These are phyloP conservation scores for Metschnikowia picachoensis DNA, from an alignment of 805 yeast species.

Conservation along the genomic window DNA sequence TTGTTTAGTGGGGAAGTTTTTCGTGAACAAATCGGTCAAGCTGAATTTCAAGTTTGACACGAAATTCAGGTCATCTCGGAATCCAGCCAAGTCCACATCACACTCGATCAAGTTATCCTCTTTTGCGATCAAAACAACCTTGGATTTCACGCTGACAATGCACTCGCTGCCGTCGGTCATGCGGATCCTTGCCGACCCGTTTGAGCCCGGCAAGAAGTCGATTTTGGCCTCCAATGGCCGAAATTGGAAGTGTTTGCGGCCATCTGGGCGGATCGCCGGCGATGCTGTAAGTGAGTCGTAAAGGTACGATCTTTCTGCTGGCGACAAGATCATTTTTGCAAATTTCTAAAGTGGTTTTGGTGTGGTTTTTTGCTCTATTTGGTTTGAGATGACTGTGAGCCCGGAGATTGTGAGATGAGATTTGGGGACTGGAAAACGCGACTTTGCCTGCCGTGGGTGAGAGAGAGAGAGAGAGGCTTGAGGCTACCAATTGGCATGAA, in stretches of 20 bases:
- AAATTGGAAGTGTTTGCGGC: slow-evolving; percentile 68
- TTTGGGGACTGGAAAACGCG: too few relatives aligned
- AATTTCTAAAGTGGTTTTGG: neutral
- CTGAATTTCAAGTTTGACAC: slow-evolving; percentile 61
- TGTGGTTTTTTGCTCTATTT: neutral
- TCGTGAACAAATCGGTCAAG: slow-evolving; percentile 49
- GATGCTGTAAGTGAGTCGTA: slow-evolving; percentile 60
- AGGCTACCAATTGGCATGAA: too few relatives aligned
- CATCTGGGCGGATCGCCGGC: slow-evolving; percentile 81
- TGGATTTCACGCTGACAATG: slow-evolving; percentile 83
- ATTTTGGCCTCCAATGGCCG: slow-evolving; percentile 83
- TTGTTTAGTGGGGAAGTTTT: slow-evolving; percentile 48
- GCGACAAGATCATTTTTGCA: slow-evolving; percentile 57
- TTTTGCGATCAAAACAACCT: slow-evolving; percentile 51
- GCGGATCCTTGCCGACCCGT: slow-evolving; percentile 87
- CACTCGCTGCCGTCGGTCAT: slow-evolving; percentile 91
- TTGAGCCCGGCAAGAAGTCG: slow-evolving; percentile 78
- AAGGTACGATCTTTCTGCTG: slow-evolving; percentile 72
- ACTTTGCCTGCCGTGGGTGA: too few relatives aligned
- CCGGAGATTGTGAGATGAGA: too few relatives aligned
- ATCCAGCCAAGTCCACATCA: slow-evolving; percentile 77
- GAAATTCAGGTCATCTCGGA: slow-evolving; percentile 73
- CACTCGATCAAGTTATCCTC: slow-evolving; percentile 58
- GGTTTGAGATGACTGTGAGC: neutral
- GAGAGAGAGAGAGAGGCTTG: too few relatives aligned